Evolutionary conservation across 2,329 filamentous ascomycete species (phyloP).

Genomic region (Fusarium miscanthi): DNA sequence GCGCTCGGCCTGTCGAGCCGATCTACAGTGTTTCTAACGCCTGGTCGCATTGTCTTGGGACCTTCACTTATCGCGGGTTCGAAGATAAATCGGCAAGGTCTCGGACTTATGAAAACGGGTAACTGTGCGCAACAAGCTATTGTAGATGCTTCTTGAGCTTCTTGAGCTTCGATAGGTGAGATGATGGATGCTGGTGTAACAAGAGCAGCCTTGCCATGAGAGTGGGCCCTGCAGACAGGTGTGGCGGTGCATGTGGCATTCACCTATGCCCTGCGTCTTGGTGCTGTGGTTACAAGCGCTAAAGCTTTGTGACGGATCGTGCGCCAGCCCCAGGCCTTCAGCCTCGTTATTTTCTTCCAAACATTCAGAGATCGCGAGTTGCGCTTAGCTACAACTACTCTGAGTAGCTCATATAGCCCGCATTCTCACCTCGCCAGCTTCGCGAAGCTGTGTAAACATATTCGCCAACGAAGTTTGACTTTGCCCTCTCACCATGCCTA

Average conservation of each 20-base stretch:
- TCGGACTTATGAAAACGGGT: not conserved
- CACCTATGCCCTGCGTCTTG: not conserved
- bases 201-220: conserved; percentile 23
- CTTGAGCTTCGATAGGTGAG: conserved; percentile 3
- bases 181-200: conserved; percentile 26
- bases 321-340: conserved; percentile 34
- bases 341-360: conserved; percentile 36
- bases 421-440: conserved; percentile 11
- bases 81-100: not conserved
- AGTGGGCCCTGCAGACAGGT: conserved; percentile 11
- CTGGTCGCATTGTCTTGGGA: conserved; percentile 55
- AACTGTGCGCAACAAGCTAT: not conserved
- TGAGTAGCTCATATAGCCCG: not conserved
- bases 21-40: conserved; percentile 79
- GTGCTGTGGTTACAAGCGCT: conserved; percentile 27
- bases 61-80: not conserved
- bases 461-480: conserved; percentile 2
- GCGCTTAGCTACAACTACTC: not conserved
- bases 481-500: conserved; percentile 72
- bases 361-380: conserved; percentile 14
- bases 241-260: conserved; percentile 31
- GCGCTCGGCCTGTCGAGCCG: conserved; percentile 93
- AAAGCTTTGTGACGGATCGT: conserved; percentile 21
- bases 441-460: conserved; percentile 18
- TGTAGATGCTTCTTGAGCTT: conserved; percentile 1